Evolutionary conservation across 1,284 basidiomycete genomes (phyloP), one percentile per base, ranked within the genome.

Genomic region (Naganishia sp.): DNA sequence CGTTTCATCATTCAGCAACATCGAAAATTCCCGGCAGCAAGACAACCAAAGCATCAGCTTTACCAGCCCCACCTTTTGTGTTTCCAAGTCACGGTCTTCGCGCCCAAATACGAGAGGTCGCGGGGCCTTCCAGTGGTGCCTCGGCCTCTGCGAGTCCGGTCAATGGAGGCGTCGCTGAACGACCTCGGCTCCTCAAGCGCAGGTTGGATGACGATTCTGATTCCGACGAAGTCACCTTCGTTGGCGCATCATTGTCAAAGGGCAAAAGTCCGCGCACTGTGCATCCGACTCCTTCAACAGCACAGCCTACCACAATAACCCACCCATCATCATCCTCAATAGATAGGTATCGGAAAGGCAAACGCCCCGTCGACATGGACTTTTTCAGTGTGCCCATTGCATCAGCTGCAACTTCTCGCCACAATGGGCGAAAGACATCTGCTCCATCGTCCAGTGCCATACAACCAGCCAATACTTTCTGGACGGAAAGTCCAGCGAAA

Each of bases 311-410:
- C 46, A 50, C 32, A 23, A 60, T 31, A 61, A 50, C 39, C 47
- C 41, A 21, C 42, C 50, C 42, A 41, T 43, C 58, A 51, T 39
- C 47, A 28, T 51, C 9, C 58, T 47, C 45, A 39, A 28, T 28
- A 35, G 28, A 23, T 35, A 31, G 17, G 23, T 0, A 39, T 3
- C 17, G 25, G 1, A 50, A 61, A 7, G 21, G 28, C 39, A 25
- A 49, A n/a, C 58, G 41, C 32, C 58, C 58, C 6, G 58, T 61
- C 21, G 28, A 61, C 35, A 61, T 61, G 58, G 58, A 61, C 47
- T 61, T 61, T 42, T 61, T 61, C 58, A 61, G 58, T 32, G 35
- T 61, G 15, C 58, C 58, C 32, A 39, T 17, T 17, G 35, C 57
- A 39, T 35, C 46, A 13, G 32, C 47, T n/a, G 21, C 58, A 6